Base-by-base conservation (phyloP, 768 basidiomycete genomes). In the Boletus subcaerulescens region DNA sequence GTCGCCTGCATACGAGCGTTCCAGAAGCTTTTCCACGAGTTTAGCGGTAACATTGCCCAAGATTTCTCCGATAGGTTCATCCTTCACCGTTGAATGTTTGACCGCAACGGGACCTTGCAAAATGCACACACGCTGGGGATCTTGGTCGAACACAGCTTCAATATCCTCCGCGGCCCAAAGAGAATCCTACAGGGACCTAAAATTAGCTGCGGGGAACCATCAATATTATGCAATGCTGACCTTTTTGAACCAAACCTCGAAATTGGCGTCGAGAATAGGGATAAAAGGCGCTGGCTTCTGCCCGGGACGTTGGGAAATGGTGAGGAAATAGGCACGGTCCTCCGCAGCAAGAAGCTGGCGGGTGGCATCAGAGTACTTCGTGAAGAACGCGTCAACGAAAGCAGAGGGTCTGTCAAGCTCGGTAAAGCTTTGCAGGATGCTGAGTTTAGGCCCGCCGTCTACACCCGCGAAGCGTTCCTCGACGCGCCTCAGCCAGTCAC, bases 241-340 rank as follows among this genome's bases (percentile, higher is more conserved):
- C 88, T 99, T 99, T 82, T 99, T 98, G 78, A 99, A 98, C 97
- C 97, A 99, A 48, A 98, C 94, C 69, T 95, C 93, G 67, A 98
- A 98, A 61, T 74, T 85, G 20, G 87, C 85, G 69, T 98, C 95
- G 48, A 98, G 82, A 31, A 99, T 86, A 5, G 96, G 95, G 62
- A 99, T 97, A 78, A 98, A 99, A 0, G 97, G 97, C 8, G 88
- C 96, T 2, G 97, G 97, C 74, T 98, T 99, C 79, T 99, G 97
- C 4, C 93, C 94, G 13, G 93, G 91, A 45, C 97, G 83, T 73
- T 99, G 96, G 22, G 92, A 80, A 65, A 99, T 98, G 33, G 92
- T 89, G 38, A 98, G 83, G 85, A 99, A 98, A 76, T 86, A 99
- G 0, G 93, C 92, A 48, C 88, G 85, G 71, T 98, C 97, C 71